Conservation (phyloP, 2,329 filamentous ascomycete species). For the Cytospora paraplurivora region DNA sequence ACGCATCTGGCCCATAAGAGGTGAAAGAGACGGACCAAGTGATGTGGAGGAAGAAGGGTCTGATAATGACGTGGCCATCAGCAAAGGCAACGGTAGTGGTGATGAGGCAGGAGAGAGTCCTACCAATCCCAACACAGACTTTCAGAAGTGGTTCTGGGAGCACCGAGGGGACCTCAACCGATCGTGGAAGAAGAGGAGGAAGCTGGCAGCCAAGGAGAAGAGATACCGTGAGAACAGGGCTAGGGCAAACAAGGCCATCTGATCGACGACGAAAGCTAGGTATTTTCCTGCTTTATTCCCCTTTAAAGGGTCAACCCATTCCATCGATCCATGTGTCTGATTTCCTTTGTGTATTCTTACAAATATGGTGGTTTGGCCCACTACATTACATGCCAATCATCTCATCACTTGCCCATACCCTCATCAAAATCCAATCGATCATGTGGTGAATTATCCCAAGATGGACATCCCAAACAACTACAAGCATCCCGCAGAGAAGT, state of each 20-base stretch:
- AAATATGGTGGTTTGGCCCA: not conserved
- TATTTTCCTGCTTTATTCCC: slow-evolving; percentile 41
- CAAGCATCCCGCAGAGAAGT: not conserved
- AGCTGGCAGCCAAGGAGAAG: slow-evolving; percentile 66
- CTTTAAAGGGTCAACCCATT: slow-evolving; percentile 34
- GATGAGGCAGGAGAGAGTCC: slow-evolving; percentile 36
- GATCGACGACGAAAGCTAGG: slow-evolving; percentile 16
- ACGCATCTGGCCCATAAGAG: slow-evolving; percentile 55
- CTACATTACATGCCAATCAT: not conserved
- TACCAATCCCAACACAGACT: slow-evolving; percentile 45
- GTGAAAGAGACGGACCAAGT: slow-evolving; percentile 49
- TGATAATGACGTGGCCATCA: slow-evolving; percentile 34
- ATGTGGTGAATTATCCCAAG: not conserved
- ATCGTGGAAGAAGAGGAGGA: slow-evolving; percentile 67
- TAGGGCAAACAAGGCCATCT: slow-evolving; percentile 48
- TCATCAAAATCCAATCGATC: not conserved
- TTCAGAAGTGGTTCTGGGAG: slow-evolving; percentile 70
- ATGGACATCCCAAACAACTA: not conserved
- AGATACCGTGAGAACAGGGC: slow-evolving; percentile 66
- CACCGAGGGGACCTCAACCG: slow-evolving; percentile 65
- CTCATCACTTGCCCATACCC: not conserved
- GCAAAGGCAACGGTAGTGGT: slow-evolving; percentile 33
- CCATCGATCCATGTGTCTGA: not conserved
- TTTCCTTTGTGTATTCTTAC: not conserved
- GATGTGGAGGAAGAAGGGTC: slow-evolving; percentile 44